Conservation (phyloP, 2,329 filamentous ascomycete genomes). For the Neonectria hederae region DNA sequence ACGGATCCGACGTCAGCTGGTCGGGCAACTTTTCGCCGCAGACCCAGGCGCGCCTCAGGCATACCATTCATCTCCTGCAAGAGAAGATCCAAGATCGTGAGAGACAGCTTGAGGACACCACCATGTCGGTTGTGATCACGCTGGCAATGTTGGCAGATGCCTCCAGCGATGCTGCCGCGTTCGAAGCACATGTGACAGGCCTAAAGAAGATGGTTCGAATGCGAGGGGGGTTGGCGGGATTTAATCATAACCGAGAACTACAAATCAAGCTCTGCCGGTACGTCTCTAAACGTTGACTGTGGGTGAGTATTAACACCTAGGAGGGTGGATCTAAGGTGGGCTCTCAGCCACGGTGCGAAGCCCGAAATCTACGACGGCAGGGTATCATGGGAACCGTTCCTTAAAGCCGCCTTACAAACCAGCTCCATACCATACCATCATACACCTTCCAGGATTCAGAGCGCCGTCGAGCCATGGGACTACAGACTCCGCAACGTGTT, state of each 20-base stretch:
- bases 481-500: conserved; percentile 40
- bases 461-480: conserved; percentile 32
- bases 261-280: conserved; percentile 45
- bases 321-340: conserved; percentile 44
- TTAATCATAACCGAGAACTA: conserved; percentile 38
- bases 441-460: conserved; percentile 15
- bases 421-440: background rate
- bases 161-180: conserved; percentile 29
- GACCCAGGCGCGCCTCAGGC: conserved; percentile 25
- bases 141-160: conserved; percentile 39
- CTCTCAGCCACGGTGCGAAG: conserved; percentile 38
- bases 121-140: conserved; percentile 31
- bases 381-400: conserved; percentile 34
- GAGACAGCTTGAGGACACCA: conserved; percentile 32
- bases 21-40: conserved; percentile 18
- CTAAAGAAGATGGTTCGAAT: conserved; percentile 40
- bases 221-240: conserved; percentile 39
- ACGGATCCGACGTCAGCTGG: background rate
- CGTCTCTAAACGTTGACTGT: background rate
- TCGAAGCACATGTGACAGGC: conserved; percentile 34
- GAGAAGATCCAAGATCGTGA: conserved; percentile 27
- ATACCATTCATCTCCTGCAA: conserved; percentile 32
- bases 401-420: conserved; percentile 2
- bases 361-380: conserved; percentile 34
- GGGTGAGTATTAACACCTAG: background rate